A percentile compares a stretch with the other conserved stretches of the same genome.
Conservation (phyloP, 192 early-diverging fungal genomes). For the Hyaloraphidium curvatum region DNA sequence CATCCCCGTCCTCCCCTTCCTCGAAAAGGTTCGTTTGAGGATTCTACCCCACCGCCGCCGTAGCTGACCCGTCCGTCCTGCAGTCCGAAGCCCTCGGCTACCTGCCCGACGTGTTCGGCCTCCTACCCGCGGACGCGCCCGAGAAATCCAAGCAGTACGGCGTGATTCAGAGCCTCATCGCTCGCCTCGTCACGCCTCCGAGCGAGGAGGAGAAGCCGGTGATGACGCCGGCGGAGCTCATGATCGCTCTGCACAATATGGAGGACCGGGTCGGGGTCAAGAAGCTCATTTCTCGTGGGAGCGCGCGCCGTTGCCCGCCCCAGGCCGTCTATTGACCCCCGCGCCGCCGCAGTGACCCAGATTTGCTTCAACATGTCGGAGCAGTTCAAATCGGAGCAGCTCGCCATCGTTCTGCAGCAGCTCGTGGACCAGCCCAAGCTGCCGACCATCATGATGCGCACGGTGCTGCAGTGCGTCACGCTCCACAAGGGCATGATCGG, state of each 20-base stretch:
- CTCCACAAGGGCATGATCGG: conserved; percentile 34
- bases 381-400: conserved; percentile 43
- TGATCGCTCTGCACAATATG: conserved; percentile 48
- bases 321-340: neutral
- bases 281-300: conserved; percentile 42
- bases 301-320: neutral
- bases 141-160: too few species aligned
- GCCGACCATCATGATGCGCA: conserved; percentile 57
- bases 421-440: conserved; percentile 43
- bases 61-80: neutral
- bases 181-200: too few species aligned
- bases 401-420: conserved; percentile 46
- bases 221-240: conserved; percentile 41
- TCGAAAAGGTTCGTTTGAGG: conserved; percentile 29
- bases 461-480: conserved; percentile 45
- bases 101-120: conserved; percentile 36
- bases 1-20: conserved; percentile 38
- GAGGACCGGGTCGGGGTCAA: conserved; percentile 44
- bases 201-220: conserved; percentile 11
- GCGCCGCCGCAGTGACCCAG: conserved; percentile 37
- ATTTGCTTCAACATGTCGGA: conserved; percentile 49
- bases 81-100: conserved; percentile 32
- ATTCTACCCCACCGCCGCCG: neutral
- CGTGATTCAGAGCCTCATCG: too few species aligned
- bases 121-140: conserved; percentile 41